Evolutionary conservation across 495 filamentous ascomycete genomes (phyloP).

Genomic region (Ramalina intermedia): DNA sequence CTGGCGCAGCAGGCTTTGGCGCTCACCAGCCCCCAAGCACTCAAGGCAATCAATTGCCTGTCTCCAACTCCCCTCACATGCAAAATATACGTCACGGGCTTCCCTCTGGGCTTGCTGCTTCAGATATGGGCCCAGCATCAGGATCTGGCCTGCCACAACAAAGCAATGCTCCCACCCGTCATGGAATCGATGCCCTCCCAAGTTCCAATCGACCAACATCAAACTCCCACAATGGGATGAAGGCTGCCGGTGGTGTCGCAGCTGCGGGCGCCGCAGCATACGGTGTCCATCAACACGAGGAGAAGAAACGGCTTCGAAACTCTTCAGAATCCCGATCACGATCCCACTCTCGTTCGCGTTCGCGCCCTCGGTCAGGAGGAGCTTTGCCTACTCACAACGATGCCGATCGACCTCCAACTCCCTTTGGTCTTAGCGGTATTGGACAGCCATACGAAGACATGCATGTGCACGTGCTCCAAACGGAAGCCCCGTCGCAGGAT

Average conservation of each 20-base stretch:
- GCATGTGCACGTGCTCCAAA: conserved; percentile 15
- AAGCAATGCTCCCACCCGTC: neutral
- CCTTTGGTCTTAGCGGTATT: conserved; percentile 14
- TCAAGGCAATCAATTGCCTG: neutral
- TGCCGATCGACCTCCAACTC: conserved; percentile 11
- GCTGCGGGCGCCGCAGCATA: conserved; percentile 9
- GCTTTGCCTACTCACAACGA: conserved; percentile 11
- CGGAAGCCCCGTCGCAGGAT: conserved; percentile 11
- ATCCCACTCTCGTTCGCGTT: conserved; percentile 7
- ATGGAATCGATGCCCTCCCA: conserved; percentile 9
- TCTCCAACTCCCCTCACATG: neutral
- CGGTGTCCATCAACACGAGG: conserved; percentile 3
- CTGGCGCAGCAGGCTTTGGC: neutral
- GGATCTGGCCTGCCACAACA: neutral
- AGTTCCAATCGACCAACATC: conserved; percentile 11
- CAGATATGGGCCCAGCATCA: neutral
- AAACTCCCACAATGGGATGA: conserved; percentile 9
- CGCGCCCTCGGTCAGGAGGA: neutral
- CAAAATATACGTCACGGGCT: neutral
- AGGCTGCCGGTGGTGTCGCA: conserved; percentile 1
- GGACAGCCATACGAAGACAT: conserved; percentile 17
- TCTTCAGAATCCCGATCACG: neutral
- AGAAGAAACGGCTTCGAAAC: neutral
- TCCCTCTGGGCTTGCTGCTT: neutral
- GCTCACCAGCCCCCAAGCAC: neutral